Percentiles rank a stretch among this genome's conserved stretches.
Conservation (phyloP, 2,329 filamentous ascomycete genomes). For the Clonostachys rhizophaga region DNA sequence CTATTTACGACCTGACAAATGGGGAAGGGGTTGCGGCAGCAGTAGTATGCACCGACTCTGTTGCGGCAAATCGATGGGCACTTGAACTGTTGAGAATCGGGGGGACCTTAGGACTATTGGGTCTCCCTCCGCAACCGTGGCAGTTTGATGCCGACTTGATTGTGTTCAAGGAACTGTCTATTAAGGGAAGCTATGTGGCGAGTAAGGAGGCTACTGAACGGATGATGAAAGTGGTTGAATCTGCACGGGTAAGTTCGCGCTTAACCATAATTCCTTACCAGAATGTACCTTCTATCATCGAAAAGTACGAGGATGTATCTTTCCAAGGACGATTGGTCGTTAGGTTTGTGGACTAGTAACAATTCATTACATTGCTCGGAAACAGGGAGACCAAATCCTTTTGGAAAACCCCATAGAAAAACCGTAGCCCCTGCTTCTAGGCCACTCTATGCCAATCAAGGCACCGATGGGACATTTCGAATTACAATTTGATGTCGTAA, state of each 20-base stretch:
- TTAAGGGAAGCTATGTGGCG: slow-evolving; percentile 23
- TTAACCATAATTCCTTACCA: slow-evolving; percentile 17
- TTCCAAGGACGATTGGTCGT: slow-evolving; percentile 23
- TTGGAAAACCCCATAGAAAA: too few species aligned
- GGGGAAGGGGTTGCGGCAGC: slow-evolving; percentile 21
- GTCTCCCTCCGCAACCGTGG: slow-evolving; percentile 21
- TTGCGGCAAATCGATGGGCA: slow-evolving; percentile 21
- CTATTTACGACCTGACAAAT: slow-evolving; percentile 17
- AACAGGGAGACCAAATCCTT: too few species aligned
- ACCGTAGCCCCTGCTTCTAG: too few species aligned
- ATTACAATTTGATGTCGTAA: too few species aligned
- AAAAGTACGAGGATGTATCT: slow-evolving; percentile 14
- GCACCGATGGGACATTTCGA: too few species aligned
- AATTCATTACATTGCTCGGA: not conserved
- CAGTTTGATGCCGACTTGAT: slow-evolving; percentile 20
- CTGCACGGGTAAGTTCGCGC: slow-evolving; percentile 13
- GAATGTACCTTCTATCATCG: slow-evolving; percentile 15
- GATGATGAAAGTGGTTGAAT: slow-evolving; percentile 22
- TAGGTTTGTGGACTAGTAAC: slow-evolving; percentile 7
- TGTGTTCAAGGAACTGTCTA: slow-evolving; percentile 19
- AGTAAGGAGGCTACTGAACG: slow-evolving; percentile 15
- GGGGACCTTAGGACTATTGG: slow-evolving; percentile 18
- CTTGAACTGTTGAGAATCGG: slow-evolving; percentile 17
- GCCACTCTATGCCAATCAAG: too few species aligned
- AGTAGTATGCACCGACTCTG: slow-evolving; percentile 22